Percentiles rank a stretch among this genome's conserved stretches.
Conservation (phyloP, 2,329 filamentous ascomycete species). For the Capronia coronata region DNA sequence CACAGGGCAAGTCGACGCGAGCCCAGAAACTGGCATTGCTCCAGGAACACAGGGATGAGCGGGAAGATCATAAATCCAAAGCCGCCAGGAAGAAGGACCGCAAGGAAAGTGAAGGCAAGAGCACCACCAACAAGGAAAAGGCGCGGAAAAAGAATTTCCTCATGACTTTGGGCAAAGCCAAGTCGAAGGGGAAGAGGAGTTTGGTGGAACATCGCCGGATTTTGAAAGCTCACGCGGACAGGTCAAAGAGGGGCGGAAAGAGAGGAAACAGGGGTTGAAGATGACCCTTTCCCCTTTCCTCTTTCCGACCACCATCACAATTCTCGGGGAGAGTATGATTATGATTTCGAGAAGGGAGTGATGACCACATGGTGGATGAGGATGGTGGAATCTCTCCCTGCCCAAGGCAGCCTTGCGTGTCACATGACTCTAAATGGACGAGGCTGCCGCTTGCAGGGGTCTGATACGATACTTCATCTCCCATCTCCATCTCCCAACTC, state of each 20-base stretch:
- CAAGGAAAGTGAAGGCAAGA: conserved; percentile 86
- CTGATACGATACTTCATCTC: too few relatives aligned
- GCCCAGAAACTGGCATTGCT: conserved; percentile 82
- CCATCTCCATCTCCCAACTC: too few relatives aligned
- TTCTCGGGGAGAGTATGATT: too few relatives aligned
- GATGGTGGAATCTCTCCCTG: too few relatives aligned
- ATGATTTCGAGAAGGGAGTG: too few relatives aligned
- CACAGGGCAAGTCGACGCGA: conserved; percentile 69
- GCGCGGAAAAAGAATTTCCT: conserved; percentile 95
- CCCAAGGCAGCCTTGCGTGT: too few relatives aligned
- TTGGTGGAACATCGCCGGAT: conserved; percentile 77
- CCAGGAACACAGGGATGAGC: conserved; percentile 70
- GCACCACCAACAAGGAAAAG: conserved; percentile 96
- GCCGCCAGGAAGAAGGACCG: conserved; percentile 77
- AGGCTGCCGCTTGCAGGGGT: too few relatives aligned
- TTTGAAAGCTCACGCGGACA: conserved; percentile 67
- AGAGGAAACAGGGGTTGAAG: conserved; percentile 14
- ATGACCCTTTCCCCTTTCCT: background rate
- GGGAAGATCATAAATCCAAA: conserved; percentile 76
- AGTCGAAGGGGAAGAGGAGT: conserved; percentile 91
- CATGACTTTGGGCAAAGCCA: conserved; percentile 96
- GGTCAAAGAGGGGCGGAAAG: conserved; percentile 61
- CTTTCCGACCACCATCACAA: too few relatives aligned
- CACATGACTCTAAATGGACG: too few relatives aligned
- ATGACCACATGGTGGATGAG: background rate